These are phyloP conservation scores for Cenchrus americanus DNA, from an alignment of 176 grass and related monocot genomes.

Conservation along the genomic window DNA sequence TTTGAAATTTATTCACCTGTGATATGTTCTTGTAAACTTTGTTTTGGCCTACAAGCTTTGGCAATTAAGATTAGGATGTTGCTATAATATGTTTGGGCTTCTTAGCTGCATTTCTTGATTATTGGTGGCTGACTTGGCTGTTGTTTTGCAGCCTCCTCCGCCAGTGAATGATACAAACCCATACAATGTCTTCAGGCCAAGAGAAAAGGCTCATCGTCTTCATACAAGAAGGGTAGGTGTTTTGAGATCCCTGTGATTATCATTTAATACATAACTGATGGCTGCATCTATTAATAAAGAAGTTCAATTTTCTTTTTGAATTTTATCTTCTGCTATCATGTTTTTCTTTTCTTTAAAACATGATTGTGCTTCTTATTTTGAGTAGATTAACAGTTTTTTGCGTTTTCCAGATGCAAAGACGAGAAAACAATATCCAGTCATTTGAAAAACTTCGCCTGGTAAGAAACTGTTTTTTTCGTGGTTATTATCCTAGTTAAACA, in stretches of 20 bases:
- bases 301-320: not conserved
- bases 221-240: constrained; percentile 94
- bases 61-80: not conserved
- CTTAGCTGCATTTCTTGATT: constrained; percentile 26
- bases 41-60: not conserved
- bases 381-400: constrained; percentile 12
- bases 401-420: constrained; percentile 91
- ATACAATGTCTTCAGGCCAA: constrained; percentile 99
- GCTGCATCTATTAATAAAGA: constrained; percentile 4
- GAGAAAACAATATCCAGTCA: constrained; percentile 96
- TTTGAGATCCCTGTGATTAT: constrained; percentile 5
- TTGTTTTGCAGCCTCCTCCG: constrained; percentile 82
- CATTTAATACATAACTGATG: constrained; percentile 24
- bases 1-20: not conserved
- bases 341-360: constrained; percentile 18
- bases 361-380: constrained; percentile 21
- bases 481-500: not conserved
- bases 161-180: constrained; percentile 96
- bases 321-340: not conserved
- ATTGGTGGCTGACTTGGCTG: constrained; percentile 39
- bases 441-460: constrained; percentile 94
- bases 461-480: constrained; percentile 32
- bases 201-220: constrained; percentile 91
- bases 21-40: not conserved
- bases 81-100: constrained; percentile 26